Base-by-base conservation (phyloP, 331 rosid species). In the Malus hybrid region DNA sequence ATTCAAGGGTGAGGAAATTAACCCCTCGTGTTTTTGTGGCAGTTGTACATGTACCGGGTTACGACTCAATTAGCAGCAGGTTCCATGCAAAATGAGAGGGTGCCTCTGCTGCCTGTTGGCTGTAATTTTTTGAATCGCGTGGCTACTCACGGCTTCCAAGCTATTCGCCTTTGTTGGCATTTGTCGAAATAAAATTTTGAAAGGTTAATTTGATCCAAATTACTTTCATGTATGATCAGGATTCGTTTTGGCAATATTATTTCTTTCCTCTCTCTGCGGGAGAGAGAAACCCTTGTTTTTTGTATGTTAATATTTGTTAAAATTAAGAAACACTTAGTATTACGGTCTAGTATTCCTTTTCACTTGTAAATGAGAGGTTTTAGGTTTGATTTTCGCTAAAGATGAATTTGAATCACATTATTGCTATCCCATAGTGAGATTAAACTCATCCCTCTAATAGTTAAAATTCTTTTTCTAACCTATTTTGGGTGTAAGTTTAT, bases 1-100 rank as follows among this genome's bases (percentile, higher is more conserved):
- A 4, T 46, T 66, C 68, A 63, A 15, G 71, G 34, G 10, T 70
- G 12, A 60, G 28, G 42, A 64, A 70, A 57, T 14, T 19, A 42
- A 61, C 9, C 34, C 19, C 73, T 39, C 34, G 65, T 75, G 48
- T 9, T 14, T 52, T 74, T 15, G 1, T 87, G 69, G 85, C 99
- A 94, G 99, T 94, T 73, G 14, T 85, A 6, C 81, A 83, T 57
- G 96, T 92, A 65, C 99, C 99, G 2, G 87, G 87, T 74, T 94
- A 94, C 66, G 97, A 92, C 69, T 85, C 95, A 42, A 86, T 94
- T 31, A 85, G 73, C 91, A 55, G 93, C 54, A 80, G 44, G 78
- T 92, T 94, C 80, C 94, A 80, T 75, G 83, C 91, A 36, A 84
- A 85, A 82, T 93, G 93, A 80, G 74, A 39, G 59, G 39, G 73